These are phyloP conservation scores for Asterophora parasitica DNA, from an alignment of 768 basidiomycete species.

Conservation along the genomic window DNA sequence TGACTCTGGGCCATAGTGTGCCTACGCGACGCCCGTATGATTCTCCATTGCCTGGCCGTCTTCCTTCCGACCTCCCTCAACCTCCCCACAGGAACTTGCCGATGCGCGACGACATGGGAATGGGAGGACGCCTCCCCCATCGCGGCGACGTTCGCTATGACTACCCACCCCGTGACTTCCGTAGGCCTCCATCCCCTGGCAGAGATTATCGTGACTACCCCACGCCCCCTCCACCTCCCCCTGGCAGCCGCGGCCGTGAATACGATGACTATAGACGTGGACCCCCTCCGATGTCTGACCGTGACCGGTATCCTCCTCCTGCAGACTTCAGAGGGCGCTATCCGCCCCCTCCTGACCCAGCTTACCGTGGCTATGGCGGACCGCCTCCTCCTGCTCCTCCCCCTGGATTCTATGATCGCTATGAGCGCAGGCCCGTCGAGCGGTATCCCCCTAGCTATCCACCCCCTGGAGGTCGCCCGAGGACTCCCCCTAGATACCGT, in stretches of 20 bases:
- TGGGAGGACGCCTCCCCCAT: conserved; percentile 34
- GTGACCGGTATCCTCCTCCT: conserved; percentile 50
- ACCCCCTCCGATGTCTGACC: conserved; percentile 35
- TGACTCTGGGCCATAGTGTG: conserved; percentile 18
- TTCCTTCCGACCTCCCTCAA: conserved; percentile 52
- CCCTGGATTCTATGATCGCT: conserved; percentile 55
- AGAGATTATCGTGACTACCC: conserved; percentile 68
- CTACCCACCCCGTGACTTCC: conserved; percentile 59
- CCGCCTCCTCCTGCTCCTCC: conserved; percentile 44
- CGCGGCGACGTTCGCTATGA: conserved; percentile 56
- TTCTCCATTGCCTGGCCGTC: conserved; percentile 52
- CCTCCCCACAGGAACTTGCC: conserved; percentile 33
- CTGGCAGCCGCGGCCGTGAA: conserved; percentile 54
- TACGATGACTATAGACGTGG: conserved; percentile 66
- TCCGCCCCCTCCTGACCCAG: conserved; percentile 47
- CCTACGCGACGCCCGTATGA: conserved; percentile 45
- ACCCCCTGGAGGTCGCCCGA: conserved; percentile 51
- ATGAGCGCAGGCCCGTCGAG: conserved; percentile 53
- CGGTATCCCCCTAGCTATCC: conserved; percentile 38
- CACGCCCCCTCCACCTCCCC: conserved; percentile 37
- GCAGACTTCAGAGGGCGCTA: conserved; percentile 55
- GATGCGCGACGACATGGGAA: conserved; percentile 54
- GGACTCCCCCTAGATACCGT: conserved; percentile 52
- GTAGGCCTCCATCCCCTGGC: conserved; percentile 53
- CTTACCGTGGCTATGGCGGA: conserved; percentile 48